Percentiles rank a stretch among this genome's conserved stretches.
phyloP scores from a whole-genome alignment of 306 rosid genomes.

The Gastrolobium villosum region DNA sequence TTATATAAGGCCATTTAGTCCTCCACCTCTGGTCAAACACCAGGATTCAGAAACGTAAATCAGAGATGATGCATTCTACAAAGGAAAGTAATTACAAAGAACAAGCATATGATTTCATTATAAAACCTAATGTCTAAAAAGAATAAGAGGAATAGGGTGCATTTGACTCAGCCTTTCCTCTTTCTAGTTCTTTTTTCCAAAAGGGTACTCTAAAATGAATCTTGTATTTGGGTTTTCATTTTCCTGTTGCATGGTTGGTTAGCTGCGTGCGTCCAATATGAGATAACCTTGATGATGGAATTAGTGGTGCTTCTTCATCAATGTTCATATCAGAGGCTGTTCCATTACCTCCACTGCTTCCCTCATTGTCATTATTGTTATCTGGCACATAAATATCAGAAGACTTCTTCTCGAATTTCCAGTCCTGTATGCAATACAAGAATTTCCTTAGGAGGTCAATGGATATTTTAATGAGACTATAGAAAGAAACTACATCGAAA shows the following conservation, averaged over 20 bases:
- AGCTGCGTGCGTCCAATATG: conserved; percentile 48
- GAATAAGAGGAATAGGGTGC: conserved; percentile 52
- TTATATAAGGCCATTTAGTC: conserved; percentile 32
- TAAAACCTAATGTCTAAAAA: conserved; percentile 48
- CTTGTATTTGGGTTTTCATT: conserved; percentile 32
- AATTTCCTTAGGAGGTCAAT: neutral
- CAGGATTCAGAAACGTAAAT: conserved; percentile 36
- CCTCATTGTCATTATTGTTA: conserved; percentile 48
- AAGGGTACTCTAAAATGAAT: conserved; percentile 25
- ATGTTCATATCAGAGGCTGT: conserved; percentile 53
- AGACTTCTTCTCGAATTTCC: conserved; percentile 88
- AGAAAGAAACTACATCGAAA: conserved; percentile 13
- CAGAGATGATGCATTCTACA: conserved; percentile 44
- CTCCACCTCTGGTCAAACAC: neutral
- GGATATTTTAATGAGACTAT: neutral
- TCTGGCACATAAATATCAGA: conserved; percentile 69
- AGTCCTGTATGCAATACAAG: conserved; percentile 63
- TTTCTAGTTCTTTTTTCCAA: conserved; percentile 40
- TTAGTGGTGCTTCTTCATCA: conserved; percentile 78
- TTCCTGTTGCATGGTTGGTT: conserved; percentile 56
- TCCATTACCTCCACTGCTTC: conserved; percentile 56
- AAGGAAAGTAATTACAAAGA: conserved; percentile 47
- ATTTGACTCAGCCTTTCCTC: conserved; percentile 44
- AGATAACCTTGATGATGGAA: conserved; percentile 73
- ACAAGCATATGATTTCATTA: conserved; percentile 40